Evolutionary conservation across 805 yeast species (phyloP), one percentile per base, ranked within the genome.

Genomic region (Yamadazyma olivae): DNA sequence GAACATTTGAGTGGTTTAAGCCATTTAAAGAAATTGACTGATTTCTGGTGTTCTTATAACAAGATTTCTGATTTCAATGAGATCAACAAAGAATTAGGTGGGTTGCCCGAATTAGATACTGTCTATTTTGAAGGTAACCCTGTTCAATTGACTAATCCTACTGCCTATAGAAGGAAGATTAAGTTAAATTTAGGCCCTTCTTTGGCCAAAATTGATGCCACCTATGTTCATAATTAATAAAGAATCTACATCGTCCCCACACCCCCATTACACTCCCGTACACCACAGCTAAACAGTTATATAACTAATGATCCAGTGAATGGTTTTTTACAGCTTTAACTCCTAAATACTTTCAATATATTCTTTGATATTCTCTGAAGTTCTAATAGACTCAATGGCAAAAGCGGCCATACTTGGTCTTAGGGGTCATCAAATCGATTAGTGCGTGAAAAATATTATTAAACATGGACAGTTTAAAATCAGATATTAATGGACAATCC

Each of bases 101-200:
- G 65, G 26, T 64, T 87, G 34, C 74, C 77, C 1, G 66, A 74
- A 5, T 66, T 93, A 35, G 95, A 88, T 34, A 88, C 96, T 0
- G 95, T 93, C 4, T 93, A 93, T 55, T 79, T 93, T 45, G 99
- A 93, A 61, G 91, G 93, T 6, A 91, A 91, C 54, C 98, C 98
- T 3, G 57, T 93, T 14, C 96, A 93, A 50, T 47, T 62, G 19
- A 56, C 74, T 15, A 83, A 83, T 47, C 78, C 79, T n/a, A 80
- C 93, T 1, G 79, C 89, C 34, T 93, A 93, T 57, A 73, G 97
- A 51, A 77, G 93, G 52, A 93, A 93, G 56, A 55, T 93, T 31
- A 77, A 76, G 46, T 67, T 93, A 50, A 74, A 81, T 40, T 67
- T 91, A 41, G 86, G 85, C 2, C 79, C 83, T 0, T 73, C 81